Evolutionary conservation across 495 filamentous ascomycete species (phyloP), one percentile per base, ranked within the genome.

Genomic region (Hypoxylon lienhwacheense): DNA sequence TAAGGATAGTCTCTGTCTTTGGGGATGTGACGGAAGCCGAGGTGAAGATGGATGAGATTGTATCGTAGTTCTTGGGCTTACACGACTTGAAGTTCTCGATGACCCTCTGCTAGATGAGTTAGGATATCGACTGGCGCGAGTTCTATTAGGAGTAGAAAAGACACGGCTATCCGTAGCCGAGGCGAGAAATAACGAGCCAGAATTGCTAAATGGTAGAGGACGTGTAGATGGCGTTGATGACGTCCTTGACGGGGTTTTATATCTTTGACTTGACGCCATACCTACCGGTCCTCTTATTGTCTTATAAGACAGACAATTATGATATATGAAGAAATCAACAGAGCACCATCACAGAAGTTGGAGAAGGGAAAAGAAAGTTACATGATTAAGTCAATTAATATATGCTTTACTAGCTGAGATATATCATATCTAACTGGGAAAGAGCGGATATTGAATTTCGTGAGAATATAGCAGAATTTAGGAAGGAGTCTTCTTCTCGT

Each of bases 1-100:
- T 16, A 69, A 50, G 19, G 64, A 65, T 7, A 63, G 6, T 24
- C 66, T 59, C 5, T 44, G 65, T 42, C 65, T 59, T 32, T 53
- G 61, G 25, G 46, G 41, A 16, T 59, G 51, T 15, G 54, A 25
- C 17, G 58, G 65, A 7, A 68, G 51, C 11, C 55, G 40, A 19
- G 69, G 67, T 15, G 68, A 65, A 26, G 65, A 68, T 15, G 43
- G 17, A 36, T 37, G 35, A 12, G 33, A 33, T 8, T 34, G 53
- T 21, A 17, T 46, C 10, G 25, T 34, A 20, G 39, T 26, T 31
- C 28, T 45, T 2, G 46, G 32, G 20, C 28, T 31, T 43, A 39
- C 25, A 24, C 19, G 50, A 36, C 32, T 57, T 31, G 47, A 47
- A 36, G 17, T 42, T 40, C 50, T 51, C 25, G 45, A 34, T 7